Conservation (phyloP, 495 filamentous ascomycete species). For the Podospora pseudopauciseta region DNA sequence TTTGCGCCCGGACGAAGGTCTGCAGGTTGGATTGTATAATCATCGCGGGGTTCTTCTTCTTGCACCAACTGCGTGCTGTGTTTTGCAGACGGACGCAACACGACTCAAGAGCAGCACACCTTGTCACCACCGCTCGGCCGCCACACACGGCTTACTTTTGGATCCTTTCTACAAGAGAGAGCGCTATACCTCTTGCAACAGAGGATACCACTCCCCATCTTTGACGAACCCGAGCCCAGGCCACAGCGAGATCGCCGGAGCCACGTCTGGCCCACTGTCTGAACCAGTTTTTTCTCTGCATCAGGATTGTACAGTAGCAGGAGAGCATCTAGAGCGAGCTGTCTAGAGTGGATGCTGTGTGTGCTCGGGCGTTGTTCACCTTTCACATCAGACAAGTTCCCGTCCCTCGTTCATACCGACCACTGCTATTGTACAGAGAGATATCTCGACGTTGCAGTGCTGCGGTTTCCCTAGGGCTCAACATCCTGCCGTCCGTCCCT, state of each 20-base stretch:
- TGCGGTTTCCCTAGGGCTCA: constrained; percentile 9
- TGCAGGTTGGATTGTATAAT: constrained; percentile 17
- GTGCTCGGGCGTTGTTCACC: constrained; percentile 25
- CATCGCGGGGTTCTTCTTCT: constrained; percentile 9
- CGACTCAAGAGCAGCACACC: not conserved
- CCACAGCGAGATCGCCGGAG: constrained; percentile 8
- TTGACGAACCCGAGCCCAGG: not conserved
- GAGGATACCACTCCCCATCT: constrained; percentile 1
- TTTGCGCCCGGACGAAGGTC: constrained; percentile 10
- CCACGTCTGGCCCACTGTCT: not conserved
- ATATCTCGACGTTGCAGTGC: constrained; percentile 21
- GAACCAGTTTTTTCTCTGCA: not conserved
- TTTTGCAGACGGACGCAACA: constrained; percentile 12
- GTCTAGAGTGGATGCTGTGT: not conserved
- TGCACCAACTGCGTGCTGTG: constrained; percentile 12
- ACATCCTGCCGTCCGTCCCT: constrained; percentile 11
- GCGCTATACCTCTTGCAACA: not conserved
- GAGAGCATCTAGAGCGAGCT: constrained; percentile 13
- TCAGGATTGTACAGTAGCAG: not conserved
- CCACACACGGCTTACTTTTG: not conserved
- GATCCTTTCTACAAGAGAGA: not conserved
- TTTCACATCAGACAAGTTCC: constrained; percentile 18
- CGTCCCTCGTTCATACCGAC: constrained; percentile 7
- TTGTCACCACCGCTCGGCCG: constrained; percentile 2
- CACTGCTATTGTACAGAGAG: constrained; percentile 8